phyloP scores from a whole-genome alignment of 805 yeast species.

The Candida xyloterini region DNA sequence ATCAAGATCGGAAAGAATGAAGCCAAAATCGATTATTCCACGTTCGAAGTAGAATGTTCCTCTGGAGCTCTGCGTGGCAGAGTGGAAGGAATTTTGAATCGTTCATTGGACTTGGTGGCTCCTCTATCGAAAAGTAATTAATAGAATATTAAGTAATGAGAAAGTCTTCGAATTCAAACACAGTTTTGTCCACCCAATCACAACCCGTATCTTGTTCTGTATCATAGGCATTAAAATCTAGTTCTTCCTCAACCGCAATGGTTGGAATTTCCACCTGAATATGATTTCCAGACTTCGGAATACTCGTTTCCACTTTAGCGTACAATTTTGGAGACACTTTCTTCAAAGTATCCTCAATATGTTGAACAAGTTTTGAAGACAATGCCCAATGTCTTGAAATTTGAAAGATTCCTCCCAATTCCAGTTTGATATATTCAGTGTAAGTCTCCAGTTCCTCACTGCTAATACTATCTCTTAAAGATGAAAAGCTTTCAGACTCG shows the following conservation, averaged over 20 bases:
- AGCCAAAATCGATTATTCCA: slow-evolving; percentile 65
- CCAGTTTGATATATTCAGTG: slow-evolving; percentile 47
- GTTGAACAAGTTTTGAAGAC: slow-evolving; percentile 44
- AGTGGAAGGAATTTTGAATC: slow-evolving; percentile 71
- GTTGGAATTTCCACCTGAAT: slow-evolving; percentile 5
- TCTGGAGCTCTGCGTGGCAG: slow-evolving; percentile 78
- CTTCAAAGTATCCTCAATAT: slow-evolving; percentile 43
- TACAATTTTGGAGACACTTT: slow-evolving; percentile 43
- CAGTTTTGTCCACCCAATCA: slow-evolving; percentile 54
- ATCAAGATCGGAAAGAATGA: slow-evolving; percentile 72
- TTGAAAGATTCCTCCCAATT: slow-evolving; percentile 46
- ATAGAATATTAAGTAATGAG: slow-evolving; percentile 14
- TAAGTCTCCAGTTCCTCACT: slow-evolving; percentile 40
- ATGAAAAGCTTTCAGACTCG: slow-evolving; percentile 8
- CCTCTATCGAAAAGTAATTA: slow-evolving; percentile 54
- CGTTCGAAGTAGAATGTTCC: slow-evolving; percentile 64
- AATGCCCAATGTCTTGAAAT: slow-evolving; percentile 52
- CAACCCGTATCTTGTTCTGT: slow-evolving; percentile 48
- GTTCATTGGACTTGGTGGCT: slow-evolving; percentile 79
- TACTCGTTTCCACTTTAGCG: slow-evolving; percentile 35
- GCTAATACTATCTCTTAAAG: slow-evolving; percentile 27
- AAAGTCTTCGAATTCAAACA: slow-evolving; percentile 37
- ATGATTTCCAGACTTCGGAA: slow-evolving; percentile 20
- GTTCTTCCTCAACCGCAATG: slow-evolving; percentile 18
- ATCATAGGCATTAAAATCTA: slow-evolving; percentile 27